Evolutionary conservation across 1,284 basidiomycete species (phyloP).

Genomic region (Leccinum pachyderme): DNA sequence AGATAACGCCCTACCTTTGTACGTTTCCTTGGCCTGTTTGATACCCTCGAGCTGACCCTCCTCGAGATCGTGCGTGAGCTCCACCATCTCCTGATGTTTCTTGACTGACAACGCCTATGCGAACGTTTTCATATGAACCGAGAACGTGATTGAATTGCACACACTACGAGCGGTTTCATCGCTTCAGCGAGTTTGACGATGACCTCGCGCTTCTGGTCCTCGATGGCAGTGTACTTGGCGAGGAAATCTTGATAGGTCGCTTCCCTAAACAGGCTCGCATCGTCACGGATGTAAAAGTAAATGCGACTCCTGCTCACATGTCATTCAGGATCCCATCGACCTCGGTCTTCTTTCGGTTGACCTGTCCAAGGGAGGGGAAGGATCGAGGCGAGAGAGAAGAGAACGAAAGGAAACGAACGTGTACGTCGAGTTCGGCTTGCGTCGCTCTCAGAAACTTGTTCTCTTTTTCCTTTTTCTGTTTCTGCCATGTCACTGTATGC

Average conservation of each 20-base stretch:
- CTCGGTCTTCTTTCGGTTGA: constrained; percentile 21
- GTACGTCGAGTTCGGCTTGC: constrained; percentile 32
- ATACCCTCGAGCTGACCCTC: constrained; percentile 26
- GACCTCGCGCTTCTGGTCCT: constrained; percentile 31
- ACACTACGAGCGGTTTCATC: constrained; percentile 28
- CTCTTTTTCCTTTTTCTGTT: constrained; percentile 38
- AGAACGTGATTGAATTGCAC: neutral
- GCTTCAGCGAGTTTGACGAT: constrained; percentile 27
- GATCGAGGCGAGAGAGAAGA: neutral
- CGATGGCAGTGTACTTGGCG: constrained; percentile 20
- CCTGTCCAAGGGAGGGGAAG: constrained; percentile 10
- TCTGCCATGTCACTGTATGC: constrained; percentile 39
- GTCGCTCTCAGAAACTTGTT: constrained; percentile 29
- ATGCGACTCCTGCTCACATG: constrained; percentile 24
- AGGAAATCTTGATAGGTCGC: constrained; percentile 29
- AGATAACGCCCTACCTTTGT: constrained; percentile 17
- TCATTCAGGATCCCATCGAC: constrained; percentile 19
- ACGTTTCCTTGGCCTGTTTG: constrained; percentile 20
- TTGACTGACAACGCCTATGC: constrained; percentile 26
- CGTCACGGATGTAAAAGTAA: constrained; percentile 5
- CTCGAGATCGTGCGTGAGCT: constrained; percentile 23
- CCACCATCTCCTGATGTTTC: constrained; percentile 27
- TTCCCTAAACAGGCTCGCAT: constrained; percentile 16
- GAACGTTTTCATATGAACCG: neutral
- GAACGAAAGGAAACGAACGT: constrained; percentile 16